phyloP scores from a whole-genome alignment of 2,329 filamentous ascomycete species.

The Alternaria gansuensis region DNA sequence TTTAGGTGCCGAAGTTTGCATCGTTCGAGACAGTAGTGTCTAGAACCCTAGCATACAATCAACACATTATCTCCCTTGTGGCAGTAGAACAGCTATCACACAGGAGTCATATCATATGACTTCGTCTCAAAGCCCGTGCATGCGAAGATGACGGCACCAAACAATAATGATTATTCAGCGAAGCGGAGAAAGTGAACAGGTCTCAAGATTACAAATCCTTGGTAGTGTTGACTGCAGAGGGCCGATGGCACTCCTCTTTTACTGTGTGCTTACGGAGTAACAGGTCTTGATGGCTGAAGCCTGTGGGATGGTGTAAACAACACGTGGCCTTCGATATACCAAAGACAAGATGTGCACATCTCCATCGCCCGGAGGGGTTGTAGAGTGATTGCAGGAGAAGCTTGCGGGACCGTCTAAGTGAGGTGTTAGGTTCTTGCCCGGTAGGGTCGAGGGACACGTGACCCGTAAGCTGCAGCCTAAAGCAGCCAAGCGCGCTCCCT shows the following conservation, averaged over 20 bases:
- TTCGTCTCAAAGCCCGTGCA: neutral
- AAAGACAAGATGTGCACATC: neutral
- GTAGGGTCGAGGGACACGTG: conserved; percentile 3
- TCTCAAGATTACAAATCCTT: neutral
- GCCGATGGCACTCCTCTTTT: neutral
- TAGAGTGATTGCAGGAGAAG: neutral
- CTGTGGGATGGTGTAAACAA: neutral
- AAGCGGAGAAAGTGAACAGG: neutral
- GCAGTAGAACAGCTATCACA: neutral
- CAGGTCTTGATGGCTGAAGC: neutral
- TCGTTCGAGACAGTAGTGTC: neutral
- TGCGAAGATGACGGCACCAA: neutral
- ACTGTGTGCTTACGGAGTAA: neutral
- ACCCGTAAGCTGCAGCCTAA: conserved; percentile 7
- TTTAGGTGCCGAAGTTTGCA: neutral
- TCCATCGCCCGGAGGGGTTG: neutral
- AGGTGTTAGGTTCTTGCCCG: too few species aligned
- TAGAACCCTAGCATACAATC: neutral
- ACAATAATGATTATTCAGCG: neutral
- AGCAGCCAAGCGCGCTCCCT: conserved; percentile 13
- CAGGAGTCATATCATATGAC: neutral
- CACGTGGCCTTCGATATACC: neutral
- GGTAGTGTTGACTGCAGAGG: neutral
- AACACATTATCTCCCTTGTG: neutral
- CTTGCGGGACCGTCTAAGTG: neutral